Evolutionary conservation across 768 basidiomycete genomes (phyloP).

Genomic region (Scleroderma citrinum): DNA sequence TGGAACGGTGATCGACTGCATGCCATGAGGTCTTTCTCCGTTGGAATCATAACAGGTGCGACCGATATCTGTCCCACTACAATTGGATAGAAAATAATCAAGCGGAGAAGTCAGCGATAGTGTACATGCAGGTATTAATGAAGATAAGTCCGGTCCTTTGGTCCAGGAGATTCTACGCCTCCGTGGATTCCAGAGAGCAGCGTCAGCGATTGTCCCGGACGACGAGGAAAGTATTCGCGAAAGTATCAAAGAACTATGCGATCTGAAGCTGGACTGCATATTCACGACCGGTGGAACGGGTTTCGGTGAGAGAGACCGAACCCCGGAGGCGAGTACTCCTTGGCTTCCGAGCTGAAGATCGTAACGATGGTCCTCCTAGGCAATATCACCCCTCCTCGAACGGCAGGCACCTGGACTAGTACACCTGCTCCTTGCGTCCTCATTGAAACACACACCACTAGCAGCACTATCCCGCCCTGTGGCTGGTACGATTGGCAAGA

Average conservation of each 20-base stretch:
- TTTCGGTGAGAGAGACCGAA: conserved; percentile 73
- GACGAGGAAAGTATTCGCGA: conserved; percentile 47
- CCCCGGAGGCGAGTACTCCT: conserved; percentile 60
- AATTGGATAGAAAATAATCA: background rate
- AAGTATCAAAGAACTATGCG: conserved; percentile 41
- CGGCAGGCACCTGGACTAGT: conserved; percentile 67
- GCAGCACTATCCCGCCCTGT: conserved; percentile 81
- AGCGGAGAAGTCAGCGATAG: conserved; percentile 58
- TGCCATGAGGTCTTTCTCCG: conserved; percentile 20
- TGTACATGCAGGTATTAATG: conserved; percentile 39
- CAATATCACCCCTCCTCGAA: conserved; percentile 57
- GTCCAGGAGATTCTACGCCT: conserved; percentile 46
- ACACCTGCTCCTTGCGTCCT: conserved; percentile 63
- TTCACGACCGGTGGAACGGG: conserved; percentile 87
- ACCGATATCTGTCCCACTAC: background rate
- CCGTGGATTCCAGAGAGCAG: conserved; percentile 32
- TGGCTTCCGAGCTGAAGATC: background rate
- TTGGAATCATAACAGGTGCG: conserved; percentile 25
- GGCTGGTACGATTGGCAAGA: conserved; percentile 63
- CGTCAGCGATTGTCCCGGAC: conserved; percentile 57
- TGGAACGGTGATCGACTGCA: background rate
- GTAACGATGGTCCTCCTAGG: conserved; percentile 30
- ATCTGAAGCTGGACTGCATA: conserved; percentile 56
- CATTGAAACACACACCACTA: conserved; percentile 68
- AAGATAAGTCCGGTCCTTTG: conserved; percentile 63